These are phyloP conservation scores for Amaranthus cruentus DNA, from an alignment of 148 eudicot species.

Conservation along the genomic window DNA sequence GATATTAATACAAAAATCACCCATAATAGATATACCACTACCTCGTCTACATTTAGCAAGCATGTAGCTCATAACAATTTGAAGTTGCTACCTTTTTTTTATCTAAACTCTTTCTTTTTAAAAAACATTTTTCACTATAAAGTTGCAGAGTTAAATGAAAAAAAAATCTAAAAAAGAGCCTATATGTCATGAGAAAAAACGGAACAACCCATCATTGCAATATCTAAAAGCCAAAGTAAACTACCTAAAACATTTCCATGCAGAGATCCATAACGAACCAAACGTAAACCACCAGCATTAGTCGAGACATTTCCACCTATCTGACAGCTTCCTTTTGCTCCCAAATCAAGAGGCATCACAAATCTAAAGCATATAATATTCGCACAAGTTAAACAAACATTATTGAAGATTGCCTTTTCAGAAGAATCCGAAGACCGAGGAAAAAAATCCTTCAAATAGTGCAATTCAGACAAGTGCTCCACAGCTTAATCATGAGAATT, in stretches of 20 bases:
- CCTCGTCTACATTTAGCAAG: not conserved
- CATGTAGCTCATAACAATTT: not conserved
- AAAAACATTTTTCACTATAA: not conserved
- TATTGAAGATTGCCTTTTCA: constrained; percentile 3
- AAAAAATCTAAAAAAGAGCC: no score
- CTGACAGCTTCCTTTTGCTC: constrained; percentile 99
- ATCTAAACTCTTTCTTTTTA: not conserved
- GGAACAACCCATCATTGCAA: no score
- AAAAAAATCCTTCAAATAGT: not conserved
- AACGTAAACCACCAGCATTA: constrained; percentile 94
- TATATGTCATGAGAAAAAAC: not conserved
- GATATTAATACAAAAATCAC: not conserved
- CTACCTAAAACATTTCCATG: constrained; percentile 96
- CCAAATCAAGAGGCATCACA: constrained; percentile 96
- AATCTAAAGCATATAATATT: constrained; percentile 41
- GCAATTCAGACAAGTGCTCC: constrained; percentile 3
- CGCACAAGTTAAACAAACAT: constrained; percentile 2
- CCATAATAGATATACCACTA: not conserved
- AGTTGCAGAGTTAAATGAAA: not conserved
- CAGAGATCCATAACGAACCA: constrained; percentile 91
- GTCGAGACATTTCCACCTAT: constrained; percentile 98
- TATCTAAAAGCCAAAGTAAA: constrained; percentile 9
- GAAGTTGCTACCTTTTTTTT: no score
- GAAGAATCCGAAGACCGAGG: not conserved
- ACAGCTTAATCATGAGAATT: constrained; percentile 4